These are phyloP conservation scores for Aspergillus sp. DNA, from an alignment of 2,329 filamentous ascomycete species.

Conservation along the genomic window DNA sequence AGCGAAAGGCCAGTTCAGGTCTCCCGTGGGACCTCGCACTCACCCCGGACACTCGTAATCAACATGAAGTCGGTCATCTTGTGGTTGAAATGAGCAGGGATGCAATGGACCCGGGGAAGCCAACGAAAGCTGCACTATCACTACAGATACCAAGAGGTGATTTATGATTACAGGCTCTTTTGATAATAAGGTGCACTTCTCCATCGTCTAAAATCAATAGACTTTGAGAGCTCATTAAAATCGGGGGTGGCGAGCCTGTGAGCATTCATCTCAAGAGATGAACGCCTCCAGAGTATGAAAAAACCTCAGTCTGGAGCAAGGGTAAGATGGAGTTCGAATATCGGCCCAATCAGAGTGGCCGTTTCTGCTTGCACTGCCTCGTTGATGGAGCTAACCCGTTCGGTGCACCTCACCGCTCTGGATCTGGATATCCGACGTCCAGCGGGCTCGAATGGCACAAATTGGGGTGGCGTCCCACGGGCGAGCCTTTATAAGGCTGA, in stretches of 20 bases:
- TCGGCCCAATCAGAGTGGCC: slow-evolving; percentile 6
- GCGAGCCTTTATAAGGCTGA: slow-evolving; percentile 7
- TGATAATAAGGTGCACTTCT: background rate
- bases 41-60: background rate
- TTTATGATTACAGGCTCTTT: background rate
- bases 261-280: background rate
- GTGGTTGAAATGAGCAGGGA: background rate
- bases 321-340: background rate
- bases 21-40: background rate
- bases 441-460: slow-evolving; percentile 1
- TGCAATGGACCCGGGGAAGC: background rate
- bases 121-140: background rate
- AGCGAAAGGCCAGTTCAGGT: background rate
- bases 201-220: background rate
- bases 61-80: background rate
- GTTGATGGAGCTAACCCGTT: slow-evolving; percentile 18
- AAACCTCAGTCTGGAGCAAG: background rate
- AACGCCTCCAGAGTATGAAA: background rate
- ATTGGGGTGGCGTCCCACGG: background rate
- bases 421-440: slow-evolving; percentile 6
- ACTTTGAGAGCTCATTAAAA: background rate
- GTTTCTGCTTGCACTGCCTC: slow-evolving; percentile 24
- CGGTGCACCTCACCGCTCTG: slow-evolving; percentile 23
- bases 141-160: background rate
- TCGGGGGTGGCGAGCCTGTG: background rate